Conservation (phyloP, 805 yeast genomes). For the Scheffersomyces amazonensis region DNA sequence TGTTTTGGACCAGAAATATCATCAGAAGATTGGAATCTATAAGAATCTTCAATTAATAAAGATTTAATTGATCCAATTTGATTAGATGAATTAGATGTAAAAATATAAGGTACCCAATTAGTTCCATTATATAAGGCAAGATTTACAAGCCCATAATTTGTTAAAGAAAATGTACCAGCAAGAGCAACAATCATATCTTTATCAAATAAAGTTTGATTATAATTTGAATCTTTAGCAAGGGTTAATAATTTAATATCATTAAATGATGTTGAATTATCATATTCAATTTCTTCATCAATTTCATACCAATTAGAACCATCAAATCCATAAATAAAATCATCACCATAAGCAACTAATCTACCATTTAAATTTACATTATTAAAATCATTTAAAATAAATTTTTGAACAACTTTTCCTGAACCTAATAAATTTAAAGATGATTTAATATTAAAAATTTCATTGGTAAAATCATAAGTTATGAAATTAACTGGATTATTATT, state of each 20-base stretch:
- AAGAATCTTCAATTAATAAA: conserved; percentile 32
- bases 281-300: conserved; percentile 32
- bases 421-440: conserved; percentile 18
- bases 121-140: conserved; percentile 66
- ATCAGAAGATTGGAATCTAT: conserved; percentile 32
- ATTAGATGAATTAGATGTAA: conserved; percentile 26
- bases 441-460: conserved; percentile 23
- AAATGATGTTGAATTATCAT: conserved; percentile 31
- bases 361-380: conserved; percentile 35
- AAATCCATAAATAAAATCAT: conserved; percentile 34
- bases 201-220: conserved; percentile 37
- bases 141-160: conserved; percentile 53
- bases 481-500: conserved; percentile 37
- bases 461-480: conserved; percentile 51
- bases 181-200: conserved; percentile 49
- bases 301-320: conserved; percentile 49
- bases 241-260: conserved; percentile 45
- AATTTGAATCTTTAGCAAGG: conserved; percentile 25
- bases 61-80: conserved; percentile 28
- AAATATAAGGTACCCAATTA: conserved; percentile 63
- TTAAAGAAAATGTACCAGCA: conserved; percentile 53
- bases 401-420: conserved; percentile 21
- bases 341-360: conserved; percentile 34
- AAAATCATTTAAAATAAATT: conserved; percentile 46
- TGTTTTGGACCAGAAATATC: conserved; percentile 19